These are phyloP conservation scores for Pistacia vera DNA, from an alignment of 345 rosid genomes.

Conservation along the genomic window DNA sequence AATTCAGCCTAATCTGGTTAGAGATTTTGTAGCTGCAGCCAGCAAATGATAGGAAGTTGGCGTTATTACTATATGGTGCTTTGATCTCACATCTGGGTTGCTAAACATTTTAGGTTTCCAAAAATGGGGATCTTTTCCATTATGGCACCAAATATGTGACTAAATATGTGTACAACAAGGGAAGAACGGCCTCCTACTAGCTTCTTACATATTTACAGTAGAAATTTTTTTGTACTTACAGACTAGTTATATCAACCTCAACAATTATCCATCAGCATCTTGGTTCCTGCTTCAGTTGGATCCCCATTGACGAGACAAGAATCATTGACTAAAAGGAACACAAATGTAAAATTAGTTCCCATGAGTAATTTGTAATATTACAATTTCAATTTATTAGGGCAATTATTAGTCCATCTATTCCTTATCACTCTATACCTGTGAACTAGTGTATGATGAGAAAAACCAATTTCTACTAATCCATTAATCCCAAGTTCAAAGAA, in stretches of 20 bases:
- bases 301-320: constrained; percentile 48
- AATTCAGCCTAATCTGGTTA: constrained; percentile 37
- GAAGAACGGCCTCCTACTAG: constrained; percentile 38
- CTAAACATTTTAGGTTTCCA: constrained; percentile 37
- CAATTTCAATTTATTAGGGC: too few species aligned
- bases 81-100: constrained; percentile 24
- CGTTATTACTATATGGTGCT: constrained; percentile 37
- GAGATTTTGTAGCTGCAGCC: constrained; percentile 25
- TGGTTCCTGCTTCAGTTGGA: constrained; percentile 86
- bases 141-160: constrained; percentile 21
- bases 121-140: constrained; percentile 36
- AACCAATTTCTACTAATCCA: too few species aligned
- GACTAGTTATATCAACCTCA: constrained; percentile 31
- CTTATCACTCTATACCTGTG: too few species aligned
- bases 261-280: constrained; percentile 61
- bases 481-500: too few species aligned
- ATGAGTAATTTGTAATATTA: background rate
- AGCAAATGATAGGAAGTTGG: constrained; percentile 12
- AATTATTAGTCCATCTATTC: too few species aligned
- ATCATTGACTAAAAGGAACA: constrained; percentile 51
- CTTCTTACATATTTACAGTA: constrained; percentile 47
- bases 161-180: constrained; percentile 18
- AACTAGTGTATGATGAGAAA: too few species aligned
- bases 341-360: background rate
- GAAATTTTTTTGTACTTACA: constrained; percentile 38